Conservation (phyloP, 176 grass and related monocot genomes). For the Carex cristatella region DNA sequence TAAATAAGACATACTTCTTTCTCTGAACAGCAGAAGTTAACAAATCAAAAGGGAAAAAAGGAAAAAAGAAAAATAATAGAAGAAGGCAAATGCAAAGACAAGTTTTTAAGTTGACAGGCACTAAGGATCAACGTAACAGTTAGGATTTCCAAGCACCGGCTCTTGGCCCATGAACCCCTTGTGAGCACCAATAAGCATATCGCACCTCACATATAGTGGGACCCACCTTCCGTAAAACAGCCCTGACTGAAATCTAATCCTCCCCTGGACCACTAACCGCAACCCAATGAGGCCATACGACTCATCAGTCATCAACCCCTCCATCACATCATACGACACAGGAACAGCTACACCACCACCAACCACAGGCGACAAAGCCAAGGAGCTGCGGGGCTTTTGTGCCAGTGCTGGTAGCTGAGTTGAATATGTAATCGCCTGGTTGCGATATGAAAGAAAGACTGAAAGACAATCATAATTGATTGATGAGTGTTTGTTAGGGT, state of each 20-base stretch:
- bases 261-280: slow-evolving; percentile 62
- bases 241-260: slow-evolving; percentile 49
- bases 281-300: slow-evolving; percentile 46
- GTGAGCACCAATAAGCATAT: slow-evolving; percentile 51
- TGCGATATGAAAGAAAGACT: slow-evolving; percentile 58
- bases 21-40: not conserved
- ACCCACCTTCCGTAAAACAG: slow-evolving; percentile 53
- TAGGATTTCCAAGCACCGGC: slow-evolving; percentile 48
- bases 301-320: slow-evolving; percentile 50
- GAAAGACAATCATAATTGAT: slow-evolving; percentile 61
- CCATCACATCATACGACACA: slow-evolving; percentile 37
- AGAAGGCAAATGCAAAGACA: not conserved
- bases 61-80: not conserved
- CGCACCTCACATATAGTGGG: slow-evolving; percentile 63
- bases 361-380: slow-evolving; percentile 39
- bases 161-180: slow-evolving; percentile 15
- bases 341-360: slow-evolving; percentile 15
- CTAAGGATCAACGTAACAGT: slow-evolving; percentile 57
- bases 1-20: not conserved
- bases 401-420: slow-evolving; percentile 43
- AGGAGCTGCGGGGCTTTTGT: slow-evolving; percentile 40
- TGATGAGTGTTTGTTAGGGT: slow-evolving; percentile 44
- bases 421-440: slow-evolving; percentile 50
- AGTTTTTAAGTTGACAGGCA: not conserved
- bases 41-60: not conserved